These are phyloP conservation scores for Exsudoporus frostii DNA, from an alignment of 768 basidiomycete genomes.

Conservation along the genomic window DNA sequence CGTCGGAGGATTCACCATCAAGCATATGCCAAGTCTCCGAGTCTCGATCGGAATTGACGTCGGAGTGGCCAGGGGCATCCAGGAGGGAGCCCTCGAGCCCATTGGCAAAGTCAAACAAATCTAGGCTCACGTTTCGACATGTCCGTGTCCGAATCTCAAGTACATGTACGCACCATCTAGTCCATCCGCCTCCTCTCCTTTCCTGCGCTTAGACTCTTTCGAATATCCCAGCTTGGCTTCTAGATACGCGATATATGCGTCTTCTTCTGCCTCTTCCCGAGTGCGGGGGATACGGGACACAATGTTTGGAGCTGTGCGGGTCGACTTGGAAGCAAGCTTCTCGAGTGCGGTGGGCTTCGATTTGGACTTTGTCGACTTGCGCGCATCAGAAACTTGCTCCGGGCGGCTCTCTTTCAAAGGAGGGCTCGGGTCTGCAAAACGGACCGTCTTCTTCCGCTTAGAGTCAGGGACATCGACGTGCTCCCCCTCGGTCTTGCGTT, in stretches of 20 bases:
- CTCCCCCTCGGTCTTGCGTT: slow-evolving; percentile 42
- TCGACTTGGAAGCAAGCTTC: slow-evolving; percentile 28
- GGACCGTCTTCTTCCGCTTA: slow-evolving; percentile 44
- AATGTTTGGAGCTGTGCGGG: not conserved
- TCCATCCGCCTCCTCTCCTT: slow-evolving; percentile 66
- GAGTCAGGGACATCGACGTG: slow-evolving; percentile 41
- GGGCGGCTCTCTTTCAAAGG: not conserved
- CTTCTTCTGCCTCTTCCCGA: slow-evolving; percentile 63
- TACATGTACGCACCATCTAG: slow-evolving; percentile 61
- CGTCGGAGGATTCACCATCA: slow-evolving; percentile 1
- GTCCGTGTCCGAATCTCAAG: not conserved
- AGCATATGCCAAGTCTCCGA: not conserved
- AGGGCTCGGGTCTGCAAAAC: slow-evolving; percentile 1
- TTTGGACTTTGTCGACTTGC: slow-evolving; percentile 7
- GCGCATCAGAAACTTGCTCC: not conserved
- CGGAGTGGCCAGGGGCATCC: not conserved
- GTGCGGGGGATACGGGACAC: slow-evolving; percentile 24
- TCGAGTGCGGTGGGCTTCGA: slow-evolving; percentile 32
- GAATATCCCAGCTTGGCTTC: slow-evolving; percentile 70
- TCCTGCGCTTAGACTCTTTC: slow-evolving; percentile 42
- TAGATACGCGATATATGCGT: slow-evolving; percentile 79
- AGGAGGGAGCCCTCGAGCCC: slow-evolving; percentile 15
- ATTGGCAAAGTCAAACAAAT: slow-evolving; percentile 53
- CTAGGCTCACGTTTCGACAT: slow-evolving; percentile 29
- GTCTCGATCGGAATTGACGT: not conserved